phyloP scores from a whole-genome alignment of 768 basidiomycete species.

The Saitozyma podzolica region DNA sequence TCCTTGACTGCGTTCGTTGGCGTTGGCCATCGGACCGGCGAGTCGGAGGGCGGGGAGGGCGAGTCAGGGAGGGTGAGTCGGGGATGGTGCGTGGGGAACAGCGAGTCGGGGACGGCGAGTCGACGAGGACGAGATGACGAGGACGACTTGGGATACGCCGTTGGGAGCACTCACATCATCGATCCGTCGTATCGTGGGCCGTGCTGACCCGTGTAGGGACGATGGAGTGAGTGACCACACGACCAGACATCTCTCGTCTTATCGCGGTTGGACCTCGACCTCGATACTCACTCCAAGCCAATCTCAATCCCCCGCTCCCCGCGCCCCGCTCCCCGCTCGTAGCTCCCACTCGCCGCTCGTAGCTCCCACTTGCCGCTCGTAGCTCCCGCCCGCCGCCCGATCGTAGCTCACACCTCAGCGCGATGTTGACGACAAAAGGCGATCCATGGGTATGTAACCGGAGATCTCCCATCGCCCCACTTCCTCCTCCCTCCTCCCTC shows the following conservation, averaged over 20 bases:
- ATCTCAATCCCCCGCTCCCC: no score
- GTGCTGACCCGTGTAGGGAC: not conserved
- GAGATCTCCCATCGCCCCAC: not conserved
- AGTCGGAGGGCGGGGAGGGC: no score
- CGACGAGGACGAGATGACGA: no score
- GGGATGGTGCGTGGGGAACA: no score
- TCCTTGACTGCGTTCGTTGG: no score
- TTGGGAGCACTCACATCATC: no score
- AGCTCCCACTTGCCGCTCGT: not conserved
- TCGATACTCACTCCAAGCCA: not conserved
- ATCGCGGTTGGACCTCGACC: not conserved
- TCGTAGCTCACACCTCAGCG: slow-evolving; percentile 25
- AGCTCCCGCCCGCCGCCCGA: not conserved
- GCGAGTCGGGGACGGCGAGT: no score
- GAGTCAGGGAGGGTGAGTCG: no score
- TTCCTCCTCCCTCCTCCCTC: not conserved
- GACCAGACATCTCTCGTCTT: not conserved
- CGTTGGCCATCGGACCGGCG: no score
- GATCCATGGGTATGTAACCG: slow-evolving; percentile 52
- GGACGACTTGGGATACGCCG: no score
- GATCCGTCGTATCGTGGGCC: no score
- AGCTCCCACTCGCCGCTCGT: not conserved
- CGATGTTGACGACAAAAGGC: slow-evolving; percentile 52
- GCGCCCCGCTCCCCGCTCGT: no score
- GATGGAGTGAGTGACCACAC: slow-evolving; percentile 9